These are phyloP conservation scores for Rhizopogon hawkerae DNA, from an alignment of 1,284 basidiomycete genomes.

Conservation along the genomic window DNA sequence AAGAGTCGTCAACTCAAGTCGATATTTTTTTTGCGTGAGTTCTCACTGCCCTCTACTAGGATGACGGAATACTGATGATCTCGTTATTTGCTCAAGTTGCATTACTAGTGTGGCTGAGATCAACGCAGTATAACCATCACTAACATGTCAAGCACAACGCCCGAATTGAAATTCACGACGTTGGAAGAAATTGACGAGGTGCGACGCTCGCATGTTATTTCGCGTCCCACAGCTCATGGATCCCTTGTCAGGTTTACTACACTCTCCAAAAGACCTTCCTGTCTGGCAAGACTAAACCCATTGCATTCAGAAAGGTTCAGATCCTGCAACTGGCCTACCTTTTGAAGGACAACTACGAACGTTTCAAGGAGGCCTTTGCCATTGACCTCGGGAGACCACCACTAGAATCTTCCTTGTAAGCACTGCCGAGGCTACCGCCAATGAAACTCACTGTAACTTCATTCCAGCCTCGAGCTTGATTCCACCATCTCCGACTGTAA, in stretches of 20 bases:
- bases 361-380: slow-evolving; percentile 46
- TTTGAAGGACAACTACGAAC: slow-evolving; percentile 53
- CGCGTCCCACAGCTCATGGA: not conserved
- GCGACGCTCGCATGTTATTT: not conserved
- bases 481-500: slow-evolving; percentile 53
- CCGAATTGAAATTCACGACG: slow-evolving; percentile 25
- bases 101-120: no score
- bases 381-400: slow-evolving; percentile 50
- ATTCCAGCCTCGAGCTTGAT: slow-evolving; percentile 46
- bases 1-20: no score
- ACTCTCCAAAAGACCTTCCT: slow-evolving; percentile 44
- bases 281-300: slow-evolving; percentile 49
- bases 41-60: no score
- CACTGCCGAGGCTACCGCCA: slow-evolving; percentile 2
- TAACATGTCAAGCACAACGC: slow-evolving; percentile 12
- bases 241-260: slow-evolving; percentile 39
- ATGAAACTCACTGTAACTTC: not conserved
- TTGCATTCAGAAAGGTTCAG: slow-evolving; percentile 59
- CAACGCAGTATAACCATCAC: no score
- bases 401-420: slow-evolving; percentile 51
- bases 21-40: no score
- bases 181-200: slow-evolving; percentile 37
- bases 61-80: no score
- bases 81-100: no score
- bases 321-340: slow-evolving; percentile 59